phyloP scores from a whole-genome alignment of 2,329 filamentous ascomycete species.

The Penicillium sp. region DNA sequence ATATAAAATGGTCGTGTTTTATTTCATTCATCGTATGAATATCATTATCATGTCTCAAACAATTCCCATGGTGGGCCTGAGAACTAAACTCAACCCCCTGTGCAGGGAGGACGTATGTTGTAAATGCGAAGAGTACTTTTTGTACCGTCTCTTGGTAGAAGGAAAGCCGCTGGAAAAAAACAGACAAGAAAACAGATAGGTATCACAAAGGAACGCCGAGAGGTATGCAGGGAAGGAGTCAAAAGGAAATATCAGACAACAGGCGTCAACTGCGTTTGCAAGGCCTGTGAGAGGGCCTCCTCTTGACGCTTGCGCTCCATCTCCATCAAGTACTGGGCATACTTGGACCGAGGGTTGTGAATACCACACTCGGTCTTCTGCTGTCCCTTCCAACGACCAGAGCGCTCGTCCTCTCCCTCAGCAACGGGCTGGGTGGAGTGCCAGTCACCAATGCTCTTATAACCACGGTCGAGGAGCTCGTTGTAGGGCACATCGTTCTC shows the following conservation, averaged over 20 bases:
- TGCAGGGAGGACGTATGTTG: background rate
- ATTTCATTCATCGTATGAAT: background rate
- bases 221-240: slow-evolving; percentile 14
- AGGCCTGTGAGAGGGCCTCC: slow-evolving; percentile 48
- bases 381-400: slow-evolving; percentile 95
- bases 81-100: slow-evolving; percentile 1
- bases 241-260: slow-evolving; percentile 20
- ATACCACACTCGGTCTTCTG: slow-evolving; percentile 97
- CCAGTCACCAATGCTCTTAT: slow-evolving; percentile 98
- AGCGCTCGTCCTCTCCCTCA: slow-evolving; percentile 91
- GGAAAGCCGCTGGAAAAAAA: slow-evolving; percentile 7
- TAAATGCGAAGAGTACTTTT: slow-evolving; percentile 1
- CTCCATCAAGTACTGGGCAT: slow-evolving; percentile 77
- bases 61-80: background rate
- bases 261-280: slow-evolving; percentile 34
- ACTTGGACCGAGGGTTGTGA: slow-evolving; percentile 94
- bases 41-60: slow-evolving; percentile 19
- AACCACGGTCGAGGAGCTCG: slow-evolving; percentile 82
- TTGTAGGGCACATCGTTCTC: slow-evolving; percentile 92
- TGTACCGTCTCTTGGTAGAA: background rate
- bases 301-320: slow-evolving; percentile 67
- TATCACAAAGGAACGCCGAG: slow-evolving; percentile 22
- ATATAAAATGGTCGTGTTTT: background rate
- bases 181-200: slow-evolving; percentile 8
- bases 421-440: slow-evolving; percentile 90